Base-by-base conservation (phyloP, 2,329 filamentous ascomycete genomes). In the Fusarium oligoseptatum region DNA sequence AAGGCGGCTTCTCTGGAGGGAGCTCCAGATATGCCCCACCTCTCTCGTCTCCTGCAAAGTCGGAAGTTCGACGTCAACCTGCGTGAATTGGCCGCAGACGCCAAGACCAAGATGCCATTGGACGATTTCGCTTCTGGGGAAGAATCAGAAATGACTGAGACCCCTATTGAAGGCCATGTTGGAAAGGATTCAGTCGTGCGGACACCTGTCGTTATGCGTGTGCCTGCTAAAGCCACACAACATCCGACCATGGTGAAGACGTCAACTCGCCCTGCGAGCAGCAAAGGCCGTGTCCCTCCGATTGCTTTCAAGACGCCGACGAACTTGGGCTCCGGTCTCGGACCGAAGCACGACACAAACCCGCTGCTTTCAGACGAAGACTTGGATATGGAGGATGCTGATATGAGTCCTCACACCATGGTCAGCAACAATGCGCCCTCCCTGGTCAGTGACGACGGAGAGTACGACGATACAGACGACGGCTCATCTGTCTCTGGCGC, bases 391-490 rank as follows among this genome's bases (percentile, higher is more conserved):
- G 82, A 83, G 36, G 89, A 91, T 64, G 86, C 87, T 56, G 90
- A 93, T 64, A 82, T 94, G 67, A 94, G 92, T 77, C 93, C 93
- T 6, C 91, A 91, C 77, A 93, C 92, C 0, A 83, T 92, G 52
- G 87, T 92, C 60, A 93, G 92, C 81, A 94, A 94, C 82, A 93
- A 94, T 75, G 93, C 93, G 10, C 93, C 93, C 24, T 95, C 92
- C 77, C 87, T 95, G 58, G 93, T 95, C 79, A 94, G 93, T 82
- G 93, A 95, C 82, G 93, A 95, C 79, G 92, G 93, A 76, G 93
- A 95, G 80, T 94, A 93, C 78, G 93, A 93, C 75, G 92, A 92
- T 65, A 94, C 92, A 2, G 91, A 93, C 66, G 90, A 91, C 68
- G 88, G 87, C 55, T 92, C 90, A 5, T 88, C 88, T 4, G 85